A percentile compares a stretch with the other conserved stretches of the same genome.
These are phyloP conservation scores for Aaosphaeria pasadenensis DNA, from an alignment of 2,329 filamentous ascomycete genomes.

Conservation along the genomic window DNA sequence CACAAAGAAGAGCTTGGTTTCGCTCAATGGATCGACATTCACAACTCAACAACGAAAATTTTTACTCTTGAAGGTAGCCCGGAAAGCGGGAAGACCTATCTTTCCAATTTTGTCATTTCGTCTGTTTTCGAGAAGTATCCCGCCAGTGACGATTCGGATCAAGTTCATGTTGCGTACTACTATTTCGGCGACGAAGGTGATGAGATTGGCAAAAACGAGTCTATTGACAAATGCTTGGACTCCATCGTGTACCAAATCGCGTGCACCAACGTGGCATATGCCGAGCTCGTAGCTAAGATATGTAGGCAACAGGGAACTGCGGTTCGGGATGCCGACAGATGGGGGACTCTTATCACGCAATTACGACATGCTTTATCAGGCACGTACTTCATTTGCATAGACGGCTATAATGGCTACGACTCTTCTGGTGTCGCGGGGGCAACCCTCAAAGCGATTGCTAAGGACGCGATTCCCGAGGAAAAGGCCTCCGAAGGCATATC, in stretches of 20 bases:
- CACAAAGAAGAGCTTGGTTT: too few species aligned
- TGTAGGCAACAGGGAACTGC: conserved; percentile 2
- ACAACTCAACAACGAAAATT: background rate
- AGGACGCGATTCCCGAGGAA: background rate
- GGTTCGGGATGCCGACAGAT: conserved; percentile 4
- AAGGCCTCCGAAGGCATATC: too few species aligned
- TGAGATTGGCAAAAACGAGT: conserved; percentile 3
- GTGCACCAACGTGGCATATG: conserved; percentile 5
- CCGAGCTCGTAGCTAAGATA: conserved; percentile 6
- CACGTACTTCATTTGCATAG: too few species aligned
- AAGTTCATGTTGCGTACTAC: conserved; percentile 11
- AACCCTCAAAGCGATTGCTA: too few species aligned
- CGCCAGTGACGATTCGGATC: background rate
- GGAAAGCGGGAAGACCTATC: conserved; percentile 3
- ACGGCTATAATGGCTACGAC: too few species aligned
- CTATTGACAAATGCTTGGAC: conserved; percentile 10
- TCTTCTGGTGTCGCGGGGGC: too few species aligned
- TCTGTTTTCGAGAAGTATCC: conserved; percentile 2
- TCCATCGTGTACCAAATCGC: conserved; percentile 14
- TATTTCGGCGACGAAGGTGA: conserved; percentile 9
- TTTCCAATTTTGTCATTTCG: conserved; percentile 1
- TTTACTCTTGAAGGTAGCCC: conserved; percentile 1
- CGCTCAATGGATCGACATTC: background rate
- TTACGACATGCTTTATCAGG: too few species aligned
- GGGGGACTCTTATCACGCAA: too few species aligned